Percentiles rank a stretch among this genome's conserved stretches.
These are phyloP conservation scores for Ceratobasidium sp. DNA, from an alignment of 1,284 basidiomycete genomes.

Conservation along the genomic window DNA sequence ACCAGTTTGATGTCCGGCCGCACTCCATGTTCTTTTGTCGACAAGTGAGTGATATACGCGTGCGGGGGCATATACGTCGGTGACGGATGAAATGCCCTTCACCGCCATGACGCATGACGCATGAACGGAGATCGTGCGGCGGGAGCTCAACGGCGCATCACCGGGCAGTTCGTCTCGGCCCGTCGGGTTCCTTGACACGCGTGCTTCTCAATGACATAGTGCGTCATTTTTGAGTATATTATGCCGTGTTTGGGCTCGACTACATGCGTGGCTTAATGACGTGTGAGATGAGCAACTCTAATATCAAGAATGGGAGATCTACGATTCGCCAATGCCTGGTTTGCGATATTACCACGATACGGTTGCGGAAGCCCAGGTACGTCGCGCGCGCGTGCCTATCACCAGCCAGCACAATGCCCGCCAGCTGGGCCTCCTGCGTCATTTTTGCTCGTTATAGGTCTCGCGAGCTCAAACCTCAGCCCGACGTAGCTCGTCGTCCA, in stretches of 20 bases:
- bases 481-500: neutral
- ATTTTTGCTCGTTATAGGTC: conserved; percentile 19
- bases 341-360: too few species aligned
- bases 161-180: conserved; percentile 6
- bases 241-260: neutral
- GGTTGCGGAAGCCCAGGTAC: too few species aligned
- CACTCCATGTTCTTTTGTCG: conserved; percentile 1
- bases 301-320: neutral
- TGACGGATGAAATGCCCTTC: neutral
- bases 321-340: neutral
- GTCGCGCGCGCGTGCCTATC: neutral
- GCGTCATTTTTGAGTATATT: conserved; percentile 12
- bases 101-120: conserved; percentile 18
- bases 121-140: conserved; percentile 29
- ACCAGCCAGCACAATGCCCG: neutral
- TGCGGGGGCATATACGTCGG: neutral
- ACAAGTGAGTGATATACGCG: conserved; percentile 19
- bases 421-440: neutral
- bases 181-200: conserved; percentile 22
- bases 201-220: conserved; percentile 1
- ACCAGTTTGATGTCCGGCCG: conserved; percentile 11
- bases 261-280: conserved; percentile 16
- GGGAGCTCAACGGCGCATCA: conserved; percentile 28
- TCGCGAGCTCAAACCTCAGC: conserved; percentile 12
- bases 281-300: neutral